Conservation (phyloP, 176 grass and related monocot species). For the Bothriochloa decipiens region DNA sequence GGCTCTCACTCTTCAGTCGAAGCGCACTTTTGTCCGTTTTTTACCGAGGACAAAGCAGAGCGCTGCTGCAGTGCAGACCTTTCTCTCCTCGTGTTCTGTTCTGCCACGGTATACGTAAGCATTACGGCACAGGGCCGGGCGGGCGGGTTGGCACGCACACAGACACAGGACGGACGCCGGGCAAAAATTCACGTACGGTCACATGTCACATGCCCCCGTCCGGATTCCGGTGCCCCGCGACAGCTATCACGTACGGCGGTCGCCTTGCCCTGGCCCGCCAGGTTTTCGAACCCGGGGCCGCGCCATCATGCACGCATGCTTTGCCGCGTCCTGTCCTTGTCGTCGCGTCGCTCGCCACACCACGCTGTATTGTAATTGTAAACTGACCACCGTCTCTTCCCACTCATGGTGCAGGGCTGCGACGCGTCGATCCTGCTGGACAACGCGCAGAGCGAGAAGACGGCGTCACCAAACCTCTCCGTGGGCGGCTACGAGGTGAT, state of each 20-base stretch:
- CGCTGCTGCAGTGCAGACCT: no score
- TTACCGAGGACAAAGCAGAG: not conserved
- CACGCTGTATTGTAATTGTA: not conserved
- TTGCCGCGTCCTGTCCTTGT: conserved; percentile 1
- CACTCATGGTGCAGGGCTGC: conserved; percentile 42
- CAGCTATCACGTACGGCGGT: conserved; percentile 42
- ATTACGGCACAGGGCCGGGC: conserved; percentile 29
- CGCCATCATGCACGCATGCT: not conserved
- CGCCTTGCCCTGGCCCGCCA: conserved; percentile 3
- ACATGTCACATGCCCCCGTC: conserved; percentile 31
- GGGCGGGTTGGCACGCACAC: conserved; percentile 20
- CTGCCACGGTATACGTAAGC: conserved; percentile 28
- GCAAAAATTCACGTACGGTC: no score
- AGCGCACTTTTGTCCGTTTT: conserved; percentile 9
- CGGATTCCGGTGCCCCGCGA: conserved; percentile 20
- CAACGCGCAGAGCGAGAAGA: conserved; percentile 57
- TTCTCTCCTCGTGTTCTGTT: not conserved
- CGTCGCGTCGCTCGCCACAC: conserved; percentile 9
- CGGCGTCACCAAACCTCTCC: conserved; percentile 50
- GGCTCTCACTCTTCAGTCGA: not conserved
- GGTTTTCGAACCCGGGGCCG: conserved; percentile 19
- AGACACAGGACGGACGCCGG: not conserved
- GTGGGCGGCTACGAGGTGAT: conserved; percentile 73
- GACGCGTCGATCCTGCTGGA: conserved; percentile 71
- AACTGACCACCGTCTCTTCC: not conserved